These are phyloP conservation scores for Postia placenta DNA, from an alignment of 768 basidiomycete species.

Conservation along the genomic window DNA sequence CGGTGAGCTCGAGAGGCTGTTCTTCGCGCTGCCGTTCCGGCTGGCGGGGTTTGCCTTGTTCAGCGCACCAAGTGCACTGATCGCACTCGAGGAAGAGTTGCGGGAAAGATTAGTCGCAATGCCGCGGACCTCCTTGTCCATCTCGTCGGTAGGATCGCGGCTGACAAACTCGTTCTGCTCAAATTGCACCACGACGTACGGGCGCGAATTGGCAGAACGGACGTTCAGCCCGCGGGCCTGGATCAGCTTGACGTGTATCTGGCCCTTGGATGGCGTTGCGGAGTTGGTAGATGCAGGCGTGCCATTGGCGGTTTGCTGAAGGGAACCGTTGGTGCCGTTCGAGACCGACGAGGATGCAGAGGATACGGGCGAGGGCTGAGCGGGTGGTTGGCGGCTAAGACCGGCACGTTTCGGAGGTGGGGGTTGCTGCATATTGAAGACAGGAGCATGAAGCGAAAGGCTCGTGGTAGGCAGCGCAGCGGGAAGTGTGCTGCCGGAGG, in stretches of 20 bases:
- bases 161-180: conserved; percentile 99
- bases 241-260: conserved; percentile 95
- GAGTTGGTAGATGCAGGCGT: conserved; percentile 12
- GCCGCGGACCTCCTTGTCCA: conserved; percentile 87
- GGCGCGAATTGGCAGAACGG: conserved; percentile 53
- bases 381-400: conserved; percentile 24
- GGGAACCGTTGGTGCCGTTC: conserved; percentile 15
- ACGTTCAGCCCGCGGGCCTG: conserved; percentile 82
- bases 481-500: conserved; percentile 25
- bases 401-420: conserved; percentile 37
- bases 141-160: conserved; percentile 80
- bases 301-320: background rate
- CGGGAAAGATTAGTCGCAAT: conserved; percentile 53
- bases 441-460: conserved; percentile 81
- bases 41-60: conserved; percentile 24
- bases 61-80: conserved; percentile 63
- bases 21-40: conserved; percentile 8
- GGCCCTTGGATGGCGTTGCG: conserved; percentile 48
- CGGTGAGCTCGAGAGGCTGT: conserved; percentile 18
- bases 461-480: conserved; percentile 48
- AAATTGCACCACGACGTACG: conserved; percentile 96
- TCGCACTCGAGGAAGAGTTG: conserved; percentile 55
- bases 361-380: conserved; percentile 21
- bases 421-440: conserved; percentile 72
- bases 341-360: conserved; percentile 26